Base-by-base conservation (phyloP, 768 basidiomycete species). In the Tulasnella sp. region DNA sequence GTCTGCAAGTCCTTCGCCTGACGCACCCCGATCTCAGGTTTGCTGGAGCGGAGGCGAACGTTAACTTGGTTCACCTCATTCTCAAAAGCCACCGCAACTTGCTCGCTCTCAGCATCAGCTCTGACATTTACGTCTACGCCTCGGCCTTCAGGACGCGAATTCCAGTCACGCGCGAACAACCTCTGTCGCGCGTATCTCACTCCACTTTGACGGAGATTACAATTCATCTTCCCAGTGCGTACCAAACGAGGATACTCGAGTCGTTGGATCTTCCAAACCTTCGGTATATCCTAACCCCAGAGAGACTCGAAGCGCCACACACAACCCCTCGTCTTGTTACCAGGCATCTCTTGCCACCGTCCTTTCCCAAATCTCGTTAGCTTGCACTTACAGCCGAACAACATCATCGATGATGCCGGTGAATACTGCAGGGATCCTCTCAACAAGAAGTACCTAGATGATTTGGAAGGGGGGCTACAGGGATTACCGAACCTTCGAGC, bases 51-150 rank as follows among this genome's bases (percentile, higher is more conserved):
- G 95, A 93, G 77, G 75, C 80, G 17, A 92, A 95, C 77, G 75
- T 95, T 26, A 89, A 91, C 75, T 73, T 89, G 4, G 81, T 96
- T 66, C 94, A 95, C 77, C 85, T 92, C 72, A 83, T 89, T 36
- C 79, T 94, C 36, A 86, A 89, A 5, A 47, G 75, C 22, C 44
- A 19, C 44, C 44, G 19, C 17, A n/a, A 78, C 78, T 17, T 77
- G 75, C 7, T 76, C 75, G 40, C 16, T 81, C 78, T 29, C 79
- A 79, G 22, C 80, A 79, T 39, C 79, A 77, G 64, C 74, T 80
- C 69, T 72, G 44, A 17, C 16, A 12, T 3, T 41, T 22, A 7
- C 8, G 16, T 47, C 44, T 47, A 19, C 44, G 17, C 11, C 44
- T n/a, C 44, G 40, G 40, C 40, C 40, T 40, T 7, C 40, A 7